Base-by-base conservation (phyloP, 176 grass and related monocot genomes). In the Avena sativa region DNA sequence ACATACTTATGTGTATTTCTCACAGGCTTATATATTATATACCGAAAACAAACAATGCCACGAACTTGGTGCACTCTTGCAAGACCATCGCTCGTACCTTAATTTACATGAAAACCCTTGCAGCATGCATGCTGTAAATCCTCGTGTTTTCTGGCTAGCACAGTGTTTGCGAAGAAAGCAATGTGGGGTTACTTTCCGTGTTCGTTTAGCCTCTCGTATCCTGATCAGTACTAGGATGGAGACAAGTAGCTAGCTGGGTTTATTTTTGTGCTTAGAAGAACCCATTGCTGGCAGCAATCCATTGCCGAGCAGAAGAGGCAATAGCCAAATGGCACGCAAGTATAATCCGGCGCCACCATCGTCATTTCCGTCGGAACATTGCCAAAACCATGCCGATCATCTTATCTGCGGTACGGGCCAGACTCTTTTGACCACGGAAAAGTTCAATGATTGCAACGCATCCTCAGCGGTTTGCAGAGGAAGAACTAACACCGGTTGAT, bases 361-460 rank as follows among this genome's bases (percentile, higher is more conserved):
- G 13, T 36, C 14, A 69, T 36, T 13, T n/a, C 75, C 59, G 25
- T 48, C 58, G 28, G 79, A 66, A 67, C 55, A 20, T 57, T 57
- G 55, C 55, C 17, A 16, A 57, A 57, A 4, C 11, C 40, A 43
- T 43, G 6, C 40, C 51, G 17, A 57, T 57, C 44, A 50, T 67
- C 47, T 82, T 53, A 70, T 56, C 49, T 55, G 76, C 34, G 2
- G 19, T 21, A 56, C 30, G 52, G 68, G 80, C 80, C 80, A 23
- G 12, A 12, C 0, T 15, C 34, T 23, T 23, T 82, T 70, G 64
- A 82, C 65, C 49, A 57, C 17, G 2, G 64, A 71, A 83, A 67
- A 17, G 50, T 57, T 71, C 66, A 43, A 43, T 71, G 65, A 16
- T 25, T 15, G 32, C 32, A 10, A 56, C 77, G 8, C 66, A 6